phyloP scores from a whole-genome alignment of 2,329 filamentous ascomycete species.

The Cercospora nicotianae region DNA sequence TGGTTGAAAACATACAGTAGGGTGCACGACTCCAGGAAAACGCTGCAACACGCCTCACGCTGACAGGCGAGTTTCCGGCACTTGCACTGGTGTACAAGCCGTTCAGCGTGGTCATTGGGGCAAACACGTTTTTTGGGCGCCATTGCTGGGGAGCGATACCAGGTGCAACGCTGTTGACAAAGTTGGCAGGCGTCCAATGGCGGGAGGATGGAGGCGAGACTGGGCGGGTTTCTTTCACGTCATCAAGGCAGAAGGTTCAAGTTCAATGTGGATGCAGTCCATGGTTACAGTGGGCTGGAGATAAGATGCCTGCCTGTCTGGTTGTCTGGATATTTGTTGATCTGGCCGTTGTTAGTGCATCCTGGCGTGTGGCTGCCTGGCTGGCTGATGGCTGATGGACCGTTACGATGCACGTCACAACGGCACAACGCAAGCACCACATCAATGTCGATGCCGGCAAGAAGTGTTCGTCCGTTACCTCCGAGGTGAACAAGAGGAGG shows the following conservation, averaged over 20 bases:
- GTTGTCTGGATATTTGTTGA: neutral
- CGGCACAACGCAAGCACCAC: neutral
- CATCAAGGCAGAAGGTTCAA: neutral
- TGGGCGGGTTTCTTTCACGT: neutral
- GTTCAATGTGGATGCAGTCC: neutral
- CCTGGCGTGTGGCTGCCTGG: neutral
- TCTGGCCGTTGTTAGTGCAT: neutral
- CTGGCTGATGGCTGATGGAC: neutral
- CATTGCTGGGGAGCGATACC: neutral
- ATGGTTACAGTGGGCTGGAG: neutral
- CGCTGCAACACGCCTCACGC: neutral
- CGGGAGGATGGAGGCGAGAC: neutral
- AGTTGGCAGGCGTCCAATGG: neutral
- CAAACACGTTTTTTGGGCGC: neutral
- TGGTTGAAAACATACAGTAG: neutral
- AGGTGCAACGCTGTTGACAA: neutral
- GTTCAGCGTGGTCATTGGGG: neutral
- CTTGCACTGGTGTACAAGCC: neutral
- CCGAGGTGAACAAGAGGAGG: neutral
- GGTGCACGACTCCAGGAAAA: neutral
- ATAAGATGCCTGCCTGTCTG: neutral
- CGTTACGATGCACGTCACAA: neutral
- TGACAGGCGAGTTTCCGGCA: neutral
- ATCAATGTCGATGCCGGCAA: neutral
- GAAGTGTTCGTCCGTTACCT: neutral